A percentile compares a stretch with the other conserved stretches of the same genome.
These are phyloP conservation scores for Volvox reticuliferus DNA, from an alignment of 139 green algal genomes.

Conservation along the genomic window DNA sequence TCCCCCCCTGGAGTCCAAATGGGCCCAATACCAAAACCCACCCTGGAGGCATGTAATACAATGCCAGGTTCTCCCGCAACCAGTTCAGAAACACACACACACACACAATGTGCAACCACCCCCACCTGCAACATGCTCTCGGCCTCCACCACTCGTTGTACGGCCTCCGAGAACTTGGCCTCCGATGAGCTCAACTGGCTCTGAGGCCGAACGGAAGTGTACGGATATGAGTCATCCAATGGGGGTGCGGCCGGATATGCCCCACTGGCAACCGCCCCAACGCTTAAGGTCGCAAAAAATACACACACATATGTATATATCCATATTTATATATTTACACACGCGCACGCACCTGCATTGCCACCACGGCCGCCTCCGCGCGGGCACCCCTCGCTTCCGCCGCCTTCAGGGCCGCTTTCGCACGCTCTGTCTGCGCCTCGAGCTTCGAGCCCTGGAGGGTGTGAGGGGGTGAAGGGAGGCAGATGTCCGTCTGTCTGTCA, in stretches of 20 bases:
- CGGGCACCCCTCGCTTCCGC: not conserved
- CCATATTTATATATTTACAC: too few species aligned
- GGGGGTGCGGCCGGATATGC: not conserved
- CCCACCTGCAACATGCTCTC: slow-evolving; percentile 37
- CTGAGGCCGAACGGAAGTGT: not conserved
- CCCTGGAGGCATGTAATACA: too few species aligned
- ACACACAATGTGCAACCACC: too few species aligned
- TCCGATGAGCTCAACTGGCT: slow-evolving; percentile 3
- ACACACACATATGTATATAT: too few species aligned
- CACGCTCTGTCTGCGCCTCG: slow-evolving; percentile 3
- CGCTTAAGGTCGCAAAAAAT: not conserved
- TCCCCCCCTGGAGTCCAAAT: too few species aligned
- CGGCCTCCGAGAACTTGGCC: slow-evolving; percentile 33
- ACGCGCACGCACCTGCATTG: slow-evolving; percentile 16
- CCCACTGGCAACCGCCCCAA: not conserved
- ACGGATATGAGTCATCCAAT: not conserved
- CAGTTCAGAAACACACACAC: too few species aligned
- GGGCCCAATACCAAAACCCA: too few species aligned
- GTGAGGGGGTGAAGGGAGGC: too few species aligned
- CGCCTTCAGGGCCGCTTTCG: not conserved
- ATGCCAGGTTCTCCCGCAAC: too few species aligned
- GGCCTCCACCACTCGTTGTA: slow-evolving; percentile 14
- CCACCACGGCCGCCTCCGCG: slow-evolving; percentile 12
- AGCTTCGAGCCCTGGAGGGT: slow-evolving; percentile 18
- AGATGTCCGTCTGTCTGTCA: too few species aligned